Evolutionary conservation across 2,329 filamentous ascomycete species (phyloP).

Genomic region (Aureobasidium sp.): DNA sequence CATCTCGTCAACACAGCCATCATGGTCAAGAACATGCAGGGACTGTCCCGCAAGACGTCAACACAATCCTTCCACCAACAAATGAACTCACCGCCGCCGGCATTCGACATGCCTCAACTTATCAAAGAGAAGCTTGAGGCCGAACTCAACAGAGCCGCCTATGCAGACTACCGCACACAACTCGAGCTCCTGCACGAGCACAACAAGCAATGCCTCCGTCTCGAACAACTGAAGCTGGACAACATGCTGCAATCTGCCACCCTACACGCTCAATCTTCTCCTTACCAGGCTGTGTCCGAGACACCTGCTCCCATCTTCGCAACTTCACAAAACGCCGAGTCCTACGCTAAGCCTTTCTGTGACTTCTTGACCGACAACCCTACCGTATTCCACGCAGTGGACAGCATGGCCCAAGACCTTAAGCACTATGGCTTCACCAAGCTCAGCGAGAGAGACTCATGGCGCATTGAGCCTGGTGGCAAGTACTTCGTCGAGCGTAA

Average conservation of each 20-base stretch:
- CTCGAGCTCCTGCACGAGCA: conserved; percentile 11
- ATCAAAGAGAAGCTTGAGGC: conserved; percentile 9
- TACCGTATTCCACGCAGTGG: conserved; percentile 86
- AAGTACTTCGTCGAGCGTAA: conserved; percentile 89
- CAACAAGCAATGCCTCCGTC: conserved; percentile 15
- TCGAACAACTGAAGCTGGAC: conserved; percentile 15
- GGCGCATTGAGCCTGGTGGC: conserved; percentile 73
- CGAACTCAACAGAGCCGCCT: conserved; percentile 1
- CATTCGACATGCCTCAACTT: neutral
- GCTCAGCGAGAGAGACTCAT: conserved; percentile 72
- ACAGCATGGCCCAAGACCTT: conserved; percentile 68
- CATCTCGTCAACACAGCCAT: neutral
- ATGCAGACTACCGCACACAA: conserved; percentile 27
- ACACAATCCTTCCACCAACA: conserved; percentile 11
- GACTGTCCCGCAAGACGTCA: conserved; percentile 14
- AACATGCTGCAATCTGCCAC: conserved; percentile 14
- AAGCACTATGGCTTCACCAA: conserved; percentile 65
- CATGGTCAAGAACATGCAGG: conserved; percentile 17
- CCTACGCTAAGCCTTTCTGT: conserved; percentile 75
- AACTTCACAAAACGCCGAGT: conserved; percentile 13
- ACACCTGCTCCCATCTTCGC: neutral
- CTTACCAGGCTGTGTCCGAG: neutral
- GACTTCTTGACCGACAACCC: conserved; percentile 85
- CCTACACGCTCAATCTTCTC: conserved; percentile 5
- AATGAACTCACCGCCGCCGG: conserved; percentile 7